Evolutionary conservation across 2,329 filamentous ascomycete genomes (phyloP).

Genomic region (Alternaria arborescens): DNA sequence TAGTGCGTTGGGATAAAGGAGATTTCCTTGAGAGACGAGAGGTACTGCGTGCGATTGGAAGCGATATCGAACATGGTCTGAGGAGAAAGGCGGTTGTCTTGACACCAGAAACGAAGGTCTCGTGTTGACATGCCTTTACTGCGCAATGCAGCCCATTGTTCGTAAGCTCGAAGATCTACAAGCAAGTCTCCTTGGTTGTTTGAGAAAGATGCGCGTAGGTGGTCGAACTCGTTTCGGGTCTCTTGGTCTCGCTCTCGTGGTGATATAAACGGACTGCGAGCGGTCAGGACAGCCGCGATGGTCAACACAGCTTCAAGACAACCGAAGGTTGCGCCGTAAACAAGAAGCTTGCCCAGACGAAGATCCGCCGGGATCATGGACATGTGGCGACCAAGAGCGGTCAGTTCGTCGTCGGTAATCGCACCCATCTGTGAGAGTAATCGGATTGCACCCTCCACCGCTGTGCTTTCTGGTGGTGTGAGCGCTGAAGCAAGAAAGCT

Average conservation of each 20-base stretch:
- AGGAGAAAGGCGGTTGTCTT: constrained; percentile 82
- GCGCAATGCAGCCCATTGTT: constrained; percentile 77
- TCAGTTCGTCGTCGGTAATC: constrained; percentile 84
- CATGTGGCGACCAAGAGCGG: constrained; percentile 90
- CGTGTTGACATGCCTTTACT: constrained; percentile 65
- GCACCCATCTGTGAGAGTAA: constrained; percentile 87
- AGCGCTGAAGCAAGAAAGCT: constrained; percentile 84
- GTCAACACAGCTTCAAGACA: constrained; percentile 89
- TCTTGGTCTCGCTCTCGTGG: constrained; percentile 85
- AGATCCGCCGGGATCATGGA: constrained; percentile 94
- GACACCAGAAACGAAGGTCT: constrained; percentile 79
- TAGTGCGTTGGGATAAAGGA: constrained; percentile 71
- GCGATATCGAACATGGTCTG: constrained; percentile 88
- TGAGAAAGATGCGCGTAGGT: constrained; percentile 77
- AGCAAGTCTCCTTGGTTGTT: constrained; percentile 84
- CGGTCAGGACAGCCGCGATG: constrained; percentile 91
- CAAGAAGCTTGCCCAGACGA: constrained; percentile 91
- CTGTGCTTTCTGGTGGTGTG: constrained; percentile 84
- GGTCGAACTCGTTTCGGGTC: constrained; percentile 81
- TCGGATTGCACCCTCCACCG: constrained; percentile 84
- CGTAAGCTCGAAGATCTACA: constrained; percentile 84
- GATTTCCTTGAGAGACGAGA: constrained; percentile 83
- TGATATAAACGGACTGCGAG: constrained; percentile 84
- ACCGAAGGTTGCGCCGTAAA: constrained; percentile 92
- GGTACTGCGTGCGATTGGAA: constrained; percentile 85